phyloP scores from a whole-genome alignment of 495 filamentous ascomycete genomes.

The Hypoxylon rickii region DNA sequence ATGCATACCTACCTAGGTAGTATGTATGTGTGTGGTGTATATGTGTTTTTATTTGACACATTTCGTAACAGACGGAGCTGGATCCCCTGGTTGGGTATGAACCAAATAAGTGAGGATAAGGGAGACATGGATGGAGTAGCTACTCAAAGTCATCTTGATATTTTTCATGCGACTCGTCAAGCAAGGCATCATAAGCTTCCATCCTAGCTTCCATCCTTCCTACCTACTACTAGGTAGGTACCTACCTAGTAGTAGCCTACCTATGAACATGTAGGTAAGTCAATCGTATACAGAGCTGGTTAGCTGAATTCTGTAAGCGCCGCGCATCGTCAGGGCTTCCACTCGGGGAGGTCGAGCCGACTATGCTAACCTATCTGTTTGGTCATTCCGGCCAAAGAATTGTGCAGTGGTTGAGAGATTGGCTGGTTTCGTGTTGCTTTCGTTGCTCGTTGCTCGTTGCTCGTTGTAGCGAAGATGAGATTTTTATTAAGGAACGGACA shows the following conservation, averaged over 20 bases:
- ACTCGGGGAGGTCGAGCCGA: slow-evolving; percentile 11
- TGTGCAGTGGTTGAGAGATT: neutral
- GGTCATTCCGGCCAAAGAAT: neutral
- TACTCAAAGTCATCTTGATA: slow-evolving; percentile 27
- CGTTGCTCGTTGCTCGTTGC: too few relatives aligned
- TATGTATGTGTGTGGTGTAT: too few relatives aligned
- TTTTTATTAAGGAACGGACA: too few relatives aligned
- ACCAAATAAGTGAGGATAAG: neutral
- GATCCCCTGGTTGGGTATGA: slow-evolving; percentile 23
- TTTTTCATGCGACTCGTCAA: slow-evolving; percentile 29
- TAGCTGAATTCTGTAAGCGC: slow-evolving; percentile 13
- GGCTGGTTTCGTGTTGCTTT: too few relatives aligned
- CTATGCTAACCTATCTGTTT: slow-evolving; percentile 14
- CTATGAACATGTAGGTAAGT: too few relatives aligned
- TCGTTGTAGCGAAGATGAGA: too few relatives aligned
- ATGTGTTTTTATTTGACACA: slow-evolving; percentile 29
- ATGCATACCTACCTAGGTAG: too few relatives aligned
- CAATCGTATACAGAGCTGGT: slow-evolving; percentile 15
- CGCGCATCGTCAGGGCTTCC: slow-evolving; percentile 14
- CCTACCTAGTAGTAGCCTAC: too few relatives aligned
- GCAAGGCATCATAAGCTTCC: slow-evolving; percentile 5
- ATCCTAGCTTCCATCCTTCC: too few relatives aligned
- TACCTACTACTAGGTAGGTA: too few relatives aligned
- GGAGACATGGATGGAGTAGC: slow-evolving; percentile 25
- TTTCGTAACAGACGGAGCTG: slow-evolving; percentile 28